Base-by-base conservation (phyloP, 2,329 filamentous ascomycete genomes). In the Pleoardoris graminearum region DNA sequence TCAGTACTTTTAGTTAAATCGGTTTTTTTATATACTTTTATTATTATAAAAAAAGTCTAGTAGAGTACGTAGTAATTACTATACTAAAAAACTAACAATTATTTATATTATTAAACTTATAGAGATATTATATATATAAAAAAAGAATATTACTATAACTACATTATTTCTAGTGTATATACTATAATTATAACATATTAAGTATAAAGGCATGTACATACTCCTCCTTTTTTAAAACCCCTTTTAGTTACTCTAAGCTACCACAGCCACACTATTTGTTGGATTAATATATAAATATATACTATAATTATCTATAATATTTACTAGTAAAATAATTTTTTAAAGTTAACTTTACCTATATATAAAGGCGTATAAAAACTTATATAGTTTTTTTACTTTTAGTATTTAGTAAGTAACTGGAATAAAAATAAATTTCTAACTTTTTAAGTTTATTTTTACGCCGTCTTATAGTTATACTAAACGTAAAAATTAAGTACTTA, bases 261-360 rank as follows among this genome's bases (percentile, higher is more conserved):
- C n/a, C n/a, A n/a, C n/a, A n/a, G n/a, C n/a, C n/a, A n/a, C n/a
- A n/a, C n/a, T n/a, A n/a, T n/a, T n/a, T n/a, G n/a, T n/a, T n/a
- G n/a, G n/a, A n/a, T n/a, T n/a, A n/a, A n/a, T n/a, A n/a, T n/a
- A n/a, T n/a, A n/a, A n/a, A n/a, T n/a, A n/a, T n/a, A n/a, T n/a
- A n/a, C n/a, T n/a, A n/a, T 67, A 55, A 21, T 68, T 58, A 17
- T 67, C 61, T 2, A 79, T 66, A 0, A 80, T 68, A 45, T 78
- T 80, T 1, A 77, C 76, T 3, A 79, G 42, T 6, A 75, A 45
- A 1, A 79, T 75, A 0, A 77, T 50, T 80, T 80, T 0, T 77
- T 77, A 0, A 72, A 74, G 1, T 77, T 77, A 1, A 79, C 60
- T 36, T 75, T 78, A 4, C 76, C 77, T 11, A 47, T 67, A 22